Conservation (phyloP, 2,329 filamentous ascomycete genomes). For the Colletotrichum paranaense region DNA sequence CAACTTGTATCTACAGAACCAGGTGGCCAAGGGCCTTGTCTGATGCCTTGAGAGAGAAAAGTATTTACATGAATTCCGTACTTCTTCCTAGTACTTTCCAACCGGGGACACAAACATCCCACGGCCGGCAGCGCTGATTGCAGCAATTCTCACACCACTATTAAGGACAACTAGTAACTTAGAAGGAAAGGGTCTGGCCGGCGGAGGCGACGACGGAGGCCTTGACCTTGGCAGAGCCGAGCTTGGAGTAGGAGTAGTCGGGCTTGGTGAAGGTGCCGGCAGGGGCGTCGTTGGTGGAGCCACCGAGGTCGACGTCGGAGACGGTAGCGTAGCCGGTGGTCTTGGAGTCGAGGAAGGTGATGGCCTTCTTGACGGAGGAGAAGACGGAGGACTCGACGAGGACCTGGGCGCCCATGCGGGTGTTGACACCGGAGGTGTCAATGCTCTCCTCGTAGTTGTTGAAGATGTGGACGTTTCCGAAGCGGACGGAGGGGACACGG, state of each 20-base stretch:
- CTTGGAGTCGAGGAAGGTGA: conserved; percentile 54
- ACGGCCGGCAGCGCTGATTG: conserved; percentile 18
- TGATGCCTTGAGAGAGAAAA: conserved; percentile 24
- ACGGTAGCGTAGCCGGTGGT: conserved; percentile 53
- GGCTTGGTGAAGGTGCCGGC: conserved; percentile 64
- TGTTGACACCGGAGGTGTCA: conserved; percentile 62
- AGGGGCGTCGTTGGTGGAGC: conserved; percentile 58
- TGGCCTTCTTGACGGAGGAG: conserved; percentile 49
- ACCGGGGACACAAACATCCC: background rate
- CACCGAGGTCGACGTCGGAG: conserved; percentile 57
- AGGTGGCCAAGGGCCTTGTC: background rate
- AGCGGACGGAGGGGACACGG: conserved; percentile 71
- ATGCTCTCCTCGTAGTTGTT: conserved; percentile 63
- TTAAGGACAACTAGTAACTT: conserved; percentile 21
- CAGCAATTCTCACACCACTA: background rate
- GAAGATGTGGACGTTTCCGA: conserved; percentile 70
- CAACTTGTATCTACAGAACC: conserved; percentile 13
- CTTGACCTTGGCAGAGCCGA: conserved; percentile 61
- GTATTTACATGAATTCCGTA: conserved; percentile 31
- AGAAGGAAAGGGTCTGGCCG: conserved; percentile 51
- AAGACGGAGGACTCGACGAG: conserved; percentile 68
- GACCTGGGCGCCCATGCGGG: conserved; percentile 67
- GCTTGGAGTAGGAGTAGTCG: conserved; percentile 57
- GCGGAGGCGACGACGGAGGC: conserved; percentile 51
- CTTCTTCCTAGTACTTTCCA: conserved; percentile 1